Evolutionary conservation across 805 yeast genomes (phyloP), one percentile per base, ranked within the genome.

Genomic region (Blastobotrys attinorum): DNA sequence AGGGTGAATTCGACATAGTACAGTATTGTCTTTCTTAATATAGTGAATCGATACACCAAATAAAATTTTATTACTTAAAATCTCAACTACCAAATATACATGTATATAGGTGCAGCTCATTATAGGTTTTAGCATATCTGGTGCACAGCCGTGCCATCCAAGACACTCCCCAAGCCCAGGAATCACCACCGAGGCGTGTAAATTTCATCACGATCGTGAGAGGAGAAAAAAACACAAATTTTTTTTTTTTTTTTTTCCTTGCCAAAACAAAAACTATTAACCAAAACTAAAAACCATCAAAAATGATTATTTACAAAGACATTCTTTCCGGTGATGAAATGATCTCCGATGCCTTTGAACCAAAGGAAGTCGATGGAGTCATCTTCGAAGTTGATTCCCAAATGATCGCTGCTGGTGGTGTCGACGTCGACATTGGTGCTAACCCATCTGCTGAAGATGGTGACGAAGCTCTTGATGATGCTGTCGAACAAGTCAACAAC

Each of bases 361-460:
- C 77, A 69, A 81, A 74, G 65, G 73, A 71, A 69, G 97, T 92
- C 56, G 96, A 85, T 63, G 85, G 77, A 56, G 97, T 76, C 62
- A 87, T 92, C 68, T 86, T 76, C 78, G 98, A 92, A 77, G 97
- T 95, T 57, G 86, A 92, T 81, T 88, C 97, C 75, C 73, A 77
- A 62, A 81, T 88, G 92, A 79, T 92, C 70, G 81, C 75, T 62
- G 81, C 78, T 69, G 66, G 69, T 35, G 84, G 87, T 66, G 97
- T 79, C 63, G 92, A 92, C 66, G 80, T 92, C 60, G 97, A 92
- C 71, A 92, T 92, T 70, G 98, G 98, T 75, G 98, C 96, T 64
- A 92, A 92, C 83, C 97, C 98, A 65, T 87, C 96, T 62, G 97
- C 97, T 58, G 98, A 92, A 75, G 97, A 75, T 58, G 97, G 73